Base-by-base conservation (phyloP, 805 yeast species). In the Kazachstania kunashirensis region DNA sequence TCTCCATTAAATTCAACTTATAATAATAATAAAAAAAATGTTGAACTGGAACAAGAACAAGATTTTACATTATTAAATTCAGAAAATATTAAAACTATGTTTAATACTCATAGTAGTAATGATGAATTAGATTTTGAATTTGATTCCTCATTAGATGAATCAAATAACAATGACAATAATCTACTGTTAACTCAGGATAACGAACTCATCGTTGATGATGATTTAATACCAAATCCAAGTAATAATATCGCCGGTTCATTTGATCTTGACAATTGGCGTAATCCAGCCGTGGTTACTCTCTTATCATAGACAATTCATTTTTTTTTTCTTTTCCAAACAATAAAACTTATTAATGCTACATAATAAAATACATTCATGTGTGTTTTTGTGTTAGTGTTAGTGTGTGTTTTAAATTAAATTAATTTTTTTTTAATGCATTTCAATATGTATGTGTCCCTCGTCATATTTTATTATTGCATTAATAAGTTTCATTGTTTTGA, bases 231-330 rank as follows among this genome's bases (percentile, higher is more conserved):
- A 19, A 24, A 25, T 35, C n/a, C 29, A 14, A 27, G 17, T 18
- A 19, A 30, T 23, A 7, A 14, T 29, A 24, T 24, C 26, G 8
- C 57, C 46, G 51, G 51, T 49, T 56, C 59, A 41, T 53, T 48
- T 48, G 64, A 47, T 38, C 55, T 60, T 51, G 65, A 58, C 53
- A 62, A 61, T 62, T 61, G 62, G 67, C 66, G 67, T 60, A 61
- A 63, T 63, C 66, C 67, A 63, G 67, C 57, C 55, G 67, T 49
- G 67, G 61, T 63, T 59, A 57, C 65, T 18, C 33, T 34, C 36
- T 28, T 19, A 24, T 19, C 20, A 31, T 27, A 19, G 24, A 24
- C 32, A 10, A 14, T 28, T 32, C 16, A 23, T 16, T 12, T 19
- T 28, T 18, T 33, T 23, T 24, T 37, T 15, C 20, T 24, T 12